A percentile compares a stretch with the other conserved stretches of the same genome.
phyloP scores from a whole-genome alignment of 2,329 filamentous ascomycete species.

The Penicillium frequentans region DNA sequence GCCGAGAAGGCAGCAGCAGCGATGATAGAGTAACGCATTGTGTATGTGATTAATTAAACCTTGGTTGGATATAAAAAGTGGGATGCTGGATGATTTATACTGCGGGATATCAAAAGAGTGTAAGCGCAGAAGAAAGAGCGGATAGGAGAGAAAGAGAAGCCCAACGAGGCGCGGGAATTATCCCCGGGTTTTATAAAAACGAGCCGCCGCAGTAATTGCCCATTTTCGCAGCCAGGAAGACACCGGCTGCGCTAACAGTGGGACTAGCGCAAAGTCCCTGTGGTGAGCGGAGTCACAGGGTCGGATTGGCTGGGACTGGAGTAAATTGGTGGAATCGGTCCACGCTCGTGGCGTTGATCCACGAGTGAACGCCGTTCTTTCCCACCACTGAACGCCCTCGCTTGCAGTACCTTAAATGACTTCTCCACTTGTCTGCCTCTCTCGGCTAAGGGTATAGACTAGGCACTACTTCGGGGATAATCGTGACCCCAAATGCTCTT shows the following conservation, averaged over 20 bases:
- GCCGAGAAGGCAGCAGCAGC: constrained; percentile 48
- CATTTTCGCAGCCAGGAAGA: neutral
- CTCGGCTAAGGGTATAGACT: neutral
- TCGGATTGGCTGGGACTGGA: neutral
- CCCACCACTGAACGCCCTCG: constrained; percentile 7
- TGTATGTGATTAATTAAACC: constrained; percentile 4
- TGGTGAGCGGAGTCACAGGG: neutral
- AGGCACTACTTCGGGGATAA: neutral
- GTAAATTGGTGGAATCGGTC: neutral
- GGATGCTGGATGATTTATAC: neutral
- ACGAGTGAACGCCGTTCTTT: constrained; percentile 8
- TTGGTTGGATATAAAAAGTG: constrained; percentile 3
- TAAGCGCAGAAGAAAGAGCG: neutral
- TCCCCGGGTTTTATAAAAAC: constrained; percentile 1
- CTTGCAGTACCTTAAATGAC: constrained; percentile 15
- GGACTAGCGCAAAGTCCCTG: neutral
- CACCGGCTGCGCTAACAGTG: neutral
- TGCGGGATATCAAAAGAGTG: constrained; percentile 9
- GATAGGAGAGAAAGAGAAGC: constrained; percentile 3
- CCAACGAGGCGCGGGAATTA: neutral
- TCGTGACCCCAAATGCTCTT: neutral
- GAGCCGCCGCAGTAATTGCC: neutral
- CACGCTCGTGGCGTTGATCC: constrained; percentile 17
- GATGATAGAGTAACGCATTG: constrained; percentile 47
- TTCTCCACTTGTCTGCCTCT: neutral